A percentile compares a stretch with the other conserved stretches of the same genome.
Evolutionary conservation across 371 early-diverging fungal species (phyloP).

Genomic region (Lichtheimia hyalospora): DNA sequence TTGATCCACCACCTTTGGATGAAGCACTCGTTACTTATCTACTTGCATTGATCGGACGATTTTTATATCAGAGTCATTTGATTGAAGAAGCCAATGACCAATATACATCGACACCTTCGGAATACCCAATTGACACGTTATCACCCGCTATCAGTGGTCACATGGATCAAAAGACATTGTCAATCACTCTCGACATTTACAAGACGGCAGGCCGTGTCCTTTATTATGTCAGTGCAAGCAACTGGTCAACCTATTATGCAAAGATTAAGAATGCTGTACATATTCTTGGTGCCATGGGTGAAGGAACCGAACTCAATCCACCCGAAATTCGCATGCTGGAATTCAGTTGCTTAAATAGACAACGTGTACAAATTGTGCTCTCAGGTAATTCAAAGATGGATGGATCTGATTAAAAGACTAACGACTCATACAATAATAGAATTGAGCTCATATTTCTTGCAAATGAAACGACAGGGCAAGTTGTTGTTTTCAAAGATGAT

Average conservation of each 20-base stretch:
- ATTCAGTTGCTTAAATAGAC: conserved; percentile 26
- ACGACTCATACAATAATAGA: conserved; percentile 69
- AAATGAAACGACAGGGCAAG: conserved; percentile 66
- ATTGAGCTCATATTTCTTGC: conserved; percentile 59
- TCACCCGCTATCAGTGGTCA: background rate
- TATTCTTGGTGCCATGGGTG: conserved; percentile 27
- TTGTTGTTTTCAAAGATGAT: conserved; percentile 67
- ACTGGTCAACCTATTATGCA: conserved; percentile 75
- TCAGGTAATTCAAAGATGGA: conserved; percentile 28
- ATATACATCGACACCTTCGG: conserved; percentile 29
- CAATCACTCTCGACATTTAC: conserved; percentile 55
- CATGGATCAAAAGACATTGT: conserved; percentile 30
- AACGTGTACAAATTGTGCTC: conserved; percentile 26
- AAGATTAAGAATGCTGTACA: conserved; percentile 50
- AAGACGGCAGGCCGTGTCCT: conserved; percentile 68
- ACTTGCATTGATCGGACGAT: conserved; percentile 60
- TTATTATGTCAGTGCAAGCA: conserved; percentile 76
- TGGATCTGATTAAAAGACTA: conserved; percentile 32
- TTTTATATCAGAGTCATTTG: conserved; percentile 54
- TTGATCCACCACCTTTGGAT: conserved; percentile 75
- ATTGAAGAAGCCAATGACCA: conserved; percentile 31
- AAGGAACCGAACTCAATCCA: conserved; percentile 23
- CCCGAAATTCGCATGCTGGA: conserved; percentile 34
- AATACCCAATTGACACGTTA: conserved; percentile 10
- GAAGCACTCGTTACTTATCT: conserved; percentile 68